Evolutionary conservation across 2,329 filamentous ascomycete genomes (phyloP), one percentile per base, ranked within the genome.

Genomic region (Diaporthe batatas): DNA sequence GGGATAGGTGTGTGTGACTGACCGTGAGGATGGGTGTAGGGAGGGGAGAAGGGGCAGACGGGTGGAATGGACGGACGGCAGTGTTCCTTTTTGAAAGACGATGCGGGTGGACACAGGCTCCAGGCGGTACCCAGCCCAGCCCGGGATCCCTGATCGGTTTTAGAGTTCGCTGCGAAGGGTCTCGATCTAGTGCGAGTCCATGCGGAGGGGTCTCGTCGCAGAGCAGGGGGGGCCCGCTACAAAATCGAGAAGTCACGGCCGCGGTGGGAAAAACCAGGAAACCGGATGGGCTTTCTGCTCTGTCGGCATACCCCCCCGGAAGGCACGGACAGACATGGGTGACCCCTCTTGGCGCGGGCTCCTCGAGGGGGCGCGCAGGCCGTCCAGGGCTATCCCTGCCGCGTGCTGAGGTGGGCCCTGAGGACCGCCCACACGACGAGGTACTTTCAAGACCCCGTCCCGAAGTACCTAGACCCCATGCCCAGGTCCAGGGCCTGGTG

Each of bases 71-170:
- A 67, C 62, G 62, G 62, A 67, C 62, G 62, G 62, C 62, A 67
- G 62, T 49, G 62, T 67, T 53, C 62, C 62, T 67, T 67, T 65
- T 67, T 67, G 62, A 67, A 67, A 67, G 47, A 53, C 10, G 47
- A 67, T 67, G 62, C 36, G 62, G 47, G 62, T 67, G 62, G 62
- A 53, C 47, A 53, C 62, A 67, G 62, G 51, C 62, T 53, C 62
- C 62, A 51, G 32, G 21, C 44, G 62, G 62, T 65, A 51, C 62
- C 47, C 62, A 53, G 44, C n/a, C 21, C 44, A 36, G 62, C 62
- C 62, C 44, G 32, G 62, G 62, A 67, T 67, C 62, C 62, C 62
- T 67, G 62, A 67, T 67, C 62, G 62, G 44, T 67, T 67, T 67
- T 67, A 67, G 47, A 51, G 62, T 67, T 67, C 47, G 16, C 11